Evolutionary conservation across 106 monocot species (phyloP), one percentile per base, ranked within the genome.

Genomic region (Allium cepa): DNA sequence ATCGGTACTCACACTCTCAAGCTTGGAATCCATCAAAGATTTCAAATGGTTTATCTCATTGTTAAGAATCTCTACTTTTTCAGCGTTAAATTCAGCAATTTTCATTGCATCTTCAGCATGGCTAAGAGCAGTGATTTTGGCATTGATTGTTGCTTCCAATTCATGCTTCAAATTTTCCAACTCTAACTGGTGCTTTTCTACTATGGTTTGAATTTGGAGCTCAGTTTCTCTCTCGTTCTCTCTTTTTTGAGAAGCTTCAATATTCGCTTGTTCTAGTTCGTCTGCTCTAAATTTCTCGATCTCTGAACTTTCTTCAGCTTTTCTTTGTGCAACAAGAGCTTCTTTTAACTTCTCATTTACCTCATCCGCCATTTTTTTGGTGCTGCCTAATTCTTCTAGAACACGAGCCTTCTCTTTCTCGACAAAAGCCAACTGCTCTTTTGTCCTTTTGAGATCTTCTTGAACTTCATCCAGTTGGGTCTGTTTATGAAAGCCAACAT

Each of bases 381-480:
- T 77, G 49, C 76, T 73, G 36, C 80, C 76, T 73, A 97, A 67
- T 60, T 92, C 96, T 49, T 82, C 82, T 22, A 82, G 56, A 51
- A 70, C 75, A 3, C 57, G 73, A 53, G 64, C 59, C 59, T 81
- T 92, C 82, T 92, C 96, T 27, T 71, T 65, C 70, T 84, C 82
- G 2, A 67, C 68, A 63, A 57, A 64, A 16, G 74, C 77, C 49
- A 97, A 62, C 15, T 70, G 84, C 70, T 92, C 96, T 73, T 86
- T 87, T 10, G 81, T 82, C 67, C 83, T 87, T 84, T 87, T 92
- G 16, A 97, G 75, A 4, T 97, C 89, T 62, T 92, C 80, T 59
- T 84, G 78, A n/a, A 55, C 52, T 52, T 47, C 63, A 46, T 47
- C 46, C 4, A 7, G 46, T 26, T 47, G 36, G 26, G 26, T 36